Evolutionary conservation across 2,329 filamentous ascomycete genomes (phyloP).

Genomic region (Byssochlamys sp.): DNA sequence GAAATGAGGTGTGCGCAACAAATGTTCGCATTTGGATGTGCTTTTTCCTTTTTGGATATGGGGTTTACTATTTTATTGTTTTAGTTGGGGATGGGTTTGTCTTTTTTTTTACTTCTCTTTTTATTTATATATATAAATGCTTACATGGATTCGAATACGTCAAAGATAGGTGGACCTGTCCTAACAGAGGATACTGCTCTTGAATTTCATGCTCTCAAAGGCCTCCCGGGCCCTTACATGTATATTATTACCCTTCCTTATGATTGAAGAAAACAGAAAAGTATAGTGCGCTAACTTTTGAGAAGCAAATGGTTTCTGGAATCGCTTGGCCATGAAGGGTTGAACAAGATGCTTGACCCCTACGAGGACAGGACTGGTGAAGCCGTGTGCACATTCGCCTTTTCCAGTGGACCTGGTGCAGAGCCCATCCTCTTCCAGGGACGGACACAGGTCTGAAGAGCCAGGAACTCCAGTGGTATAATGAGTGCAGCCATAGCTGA

Average conservation of each 20-base stretch:
- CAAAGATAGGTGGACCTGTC: conserved; percentile 71
- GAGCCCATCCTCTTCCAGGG: conserved; percentile 87
- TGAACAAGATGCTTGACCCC: conserved; percentile 81
- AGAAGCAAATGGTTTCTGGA: conserved; percentile 86
- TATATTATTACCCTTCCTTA: conserved; percentile 37
- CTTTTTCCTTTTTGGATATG: background rate
- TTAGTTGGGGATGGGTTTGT: background rate
- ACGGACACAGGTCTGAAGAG: conserved; percentile 58
- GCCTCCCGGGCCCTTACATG: conserved; percentile 95
- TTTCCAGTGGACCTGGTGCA: conserved; percentile 72
- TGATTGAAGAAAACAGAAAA: background rate
- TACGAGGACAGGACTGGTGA: conserved; percentile 86
- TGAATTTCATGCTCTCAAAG: conserved; percentile 80
- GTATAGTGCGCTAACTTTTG: conserved; percentile 3
- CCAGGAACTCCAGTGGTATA: conserved; percentile 14
- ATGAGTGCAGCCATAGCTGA: background rate
- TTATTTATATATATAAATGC: conserved; percentile 1
- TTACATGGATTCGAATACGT: background rate
- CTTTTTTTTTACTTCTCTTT: background rate
- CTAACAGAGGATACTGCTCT: conserved; percentile 92
- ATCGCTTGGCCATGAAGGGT: conserved; percentile 67
- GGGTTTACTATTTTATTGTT: background rate
- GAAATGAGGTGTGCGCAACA: no score
- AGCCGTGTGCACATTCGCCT: conserved; percentile 92
- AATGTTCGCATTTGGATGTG: no score